Percentiles rank a stretch among this genome's conserved stretches.
Conservation (phyloP, 2,329 filamentous ascomycete species). For the Aspergillus terreus region DNA sequence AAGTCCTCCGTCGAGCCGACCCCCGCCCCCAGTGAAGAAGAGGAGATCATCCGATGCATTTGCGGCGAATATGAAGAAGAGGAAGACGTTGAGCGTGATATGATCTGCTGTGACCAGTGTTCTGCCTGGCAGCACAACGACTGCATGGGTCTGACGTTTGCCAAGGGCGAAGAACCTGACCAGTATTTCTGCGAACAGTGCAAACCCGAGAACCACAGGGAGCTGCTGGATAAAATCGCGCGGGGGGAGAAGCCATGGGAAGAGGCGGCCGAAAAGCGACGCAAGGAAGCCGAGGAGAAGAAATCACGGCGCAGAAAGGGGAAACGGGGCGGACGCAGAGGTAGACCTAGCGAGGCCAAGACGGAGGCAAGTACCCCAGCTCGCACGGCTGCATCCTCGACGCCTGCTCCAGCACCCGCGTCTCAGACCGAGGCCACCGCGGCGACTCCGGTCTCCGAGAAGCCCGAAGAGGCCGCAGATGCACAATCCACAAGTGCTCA, state of each 20-base stretch:
- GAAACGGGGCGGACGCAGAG: slow-evolving; percentile 57
- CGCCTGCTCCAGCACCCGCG: slow-evolving; percentile 19
- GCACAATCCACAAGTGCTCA: slow-evolving; percentile 29
- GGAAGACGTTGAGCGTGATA: slow-evolving; percentile 80
- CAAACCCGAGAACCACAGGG: slow-evolving; percentile 75
- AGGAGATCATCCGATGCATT: slow-evolving; percentile 85
- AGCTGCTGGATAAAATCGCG: slow-evolving; percentile 72
- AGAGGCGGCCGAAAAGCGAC: slow-evolving; percentile 59
- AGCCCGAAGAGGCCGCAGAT: slow-evolving; percentile 22
- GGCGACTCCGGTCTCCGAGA: slow-evolving; percentile 23
- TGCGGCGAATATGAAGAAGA: slow-evolving; percentile 85
- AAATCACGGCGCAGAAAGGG: slow-evolving; percentile 57
- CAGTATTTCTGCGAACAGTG: slow-evolving; percentile 93
- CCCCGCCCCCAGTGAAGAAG: slow-evolving; percentile 45
- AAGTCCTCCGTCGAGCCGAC: slow-evolving; percentile 48
- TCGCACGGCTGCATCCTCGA: slow-evolving; percentile 25
- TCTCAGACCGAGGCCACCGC: slow-evolving; percentile 23
- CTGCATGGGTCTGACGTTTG: slow-evolving; percentile 82
- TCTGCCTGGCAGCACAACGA: slow-evolving; percentile 96
- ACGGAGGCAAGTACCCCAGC: slow-evolving; percentile 43
- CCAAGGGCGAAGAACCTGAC: slow-evolving; percentile 69
- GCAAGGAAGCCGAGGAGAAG: slow-evolving; percentile 58
- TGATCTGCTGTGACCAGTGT: slow-evolving; percentile 94
- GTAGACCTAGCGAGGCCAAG: slow-evolving; percentile 59
- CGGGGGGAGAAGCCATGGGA: slow-evolving; percentile 87